These are phyloP conservation scores for Globisporangium ultimum DNA, from an alignment of 352 stramenopile genomes.

Conservation along the genomic window DNA sequence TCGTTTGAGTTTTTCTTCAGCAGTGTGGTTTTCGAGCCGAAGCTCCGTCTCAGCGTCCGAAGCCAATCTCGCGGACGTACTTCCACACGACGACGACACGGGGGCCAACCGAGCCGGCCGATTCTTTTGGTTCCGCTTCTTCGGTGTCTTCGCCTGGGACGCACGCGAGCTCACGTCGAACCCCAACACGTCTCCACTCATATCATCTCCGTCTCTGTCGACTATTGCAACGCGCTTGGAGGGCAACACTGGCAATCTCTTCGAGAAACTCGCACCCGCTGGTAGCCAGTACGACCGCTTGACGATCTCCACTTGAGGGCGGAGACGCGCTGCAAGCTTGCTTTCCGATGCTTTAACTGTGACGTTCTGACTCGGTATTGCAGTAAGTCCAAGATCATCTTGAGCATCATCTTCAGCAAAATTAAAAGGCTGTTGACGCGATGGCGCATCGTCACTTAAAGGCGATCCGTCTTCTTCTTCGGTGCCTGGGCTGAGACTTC, in stretches of 20 bases:
- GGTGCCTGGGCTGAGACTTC: neutral
- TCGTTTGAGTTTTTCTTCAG: slow-evolving; percentile 24
- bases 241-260: slow-evolving; percentile 36
- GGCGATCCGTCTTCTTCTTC: neutral
- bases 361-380: neutral
- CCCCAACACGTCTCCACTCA: slow-evolving; percentile 3
- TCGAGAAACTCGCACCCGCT: slow-evolving; percentile 40
- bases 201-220: slow-evolving; percentile 5
- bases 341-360: neutral
- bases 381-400: neutral
- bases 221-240: slow-evolving; percentile 10
- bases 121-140: slow-evolving; percentile 44
- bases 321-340: neutral
- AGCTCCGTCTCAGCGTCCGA: slow-evolving; percentile 9
- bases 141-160: slow-evolving; percentile 25
- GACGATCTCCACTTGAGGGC: slow-evolving; percentile 11
- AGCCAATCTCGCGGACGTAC: neutral
- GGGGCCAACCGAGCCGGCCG: slow-evolving; percentile 38
- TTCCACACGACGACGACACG: slow-evolving; percentile 12
- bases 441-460: neutral
- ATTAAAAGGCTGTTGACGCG: neutral
- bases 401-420: neutral
- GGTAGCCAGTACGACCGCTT: slow-evolving; percentile 78
- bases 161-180: slow-evolving; percentile 14
- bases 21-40: slow-evolving; percentile 6